Evolutionary conservation across 179 eudicot species (phyloP), one percentile per base, ranked within the genome.

Genomic region (Nepenthes alata): DNA sequence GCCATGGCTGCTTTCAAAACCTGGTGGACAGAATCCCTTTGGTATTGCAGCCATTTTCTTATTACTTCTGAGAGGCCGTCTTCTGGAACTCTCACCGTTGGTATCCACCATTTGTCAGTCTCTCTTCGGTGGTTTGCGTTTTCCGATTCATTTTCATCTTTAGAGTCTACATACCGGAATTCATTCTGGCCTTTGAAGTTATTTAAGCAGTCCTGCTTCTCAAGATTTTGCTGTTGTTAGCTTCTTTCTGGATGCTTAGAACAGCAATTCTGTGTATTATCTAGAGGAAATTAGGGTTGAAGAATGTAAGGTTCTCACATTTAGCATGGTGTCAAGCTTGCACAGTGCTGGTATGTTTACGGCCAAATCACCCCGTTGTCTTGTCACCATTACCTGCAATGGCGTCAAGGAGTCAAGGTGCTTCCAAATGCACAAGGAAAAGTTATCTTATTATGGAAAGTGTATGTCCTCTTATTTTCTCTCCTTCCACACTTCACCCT

Each of bases 1-100:
- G 97, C 94, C 95, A 88, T 80, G 41, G 97, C 83, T 60, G 96
- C 96, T 81, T 91, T 91, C 25, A 91, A 73, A 9, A 91, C 96
- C 85, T 91, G 97, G 70, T 82, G 88, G 47, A 88, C 96, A 14
- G 85, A 81, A 41, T 91, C 96, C 71, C 83, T 91, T 61, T 88
- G 97, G 47, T 73, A 67, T 16, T 85, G 88, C 51, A 88, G 52
- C 81, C 86, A 86, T 78, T 83, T 86, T 67, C 86, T 67, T 0
- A 95, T 77, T 13, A 35, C 68, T 9, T 85, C 87, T 0, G 95
- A 82, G 35, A 91, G 70, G 37, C 97, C 96, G 5, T 81, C 78
- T 6, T 70, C 62, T 3, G 96, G 94, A 63, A 91, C 88, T 71
- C 79, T 91, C 5, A 84, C 85, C 0, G 81, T 80, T 1, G 96